A percentile compares a stretch with the other conserved stretches of the same genome.
These are phyloP conservation scores for Rubroboletus satanas DNA, from an alignment of 768 basidiomycete genomes.

Conservation along the genomic window DNA sequence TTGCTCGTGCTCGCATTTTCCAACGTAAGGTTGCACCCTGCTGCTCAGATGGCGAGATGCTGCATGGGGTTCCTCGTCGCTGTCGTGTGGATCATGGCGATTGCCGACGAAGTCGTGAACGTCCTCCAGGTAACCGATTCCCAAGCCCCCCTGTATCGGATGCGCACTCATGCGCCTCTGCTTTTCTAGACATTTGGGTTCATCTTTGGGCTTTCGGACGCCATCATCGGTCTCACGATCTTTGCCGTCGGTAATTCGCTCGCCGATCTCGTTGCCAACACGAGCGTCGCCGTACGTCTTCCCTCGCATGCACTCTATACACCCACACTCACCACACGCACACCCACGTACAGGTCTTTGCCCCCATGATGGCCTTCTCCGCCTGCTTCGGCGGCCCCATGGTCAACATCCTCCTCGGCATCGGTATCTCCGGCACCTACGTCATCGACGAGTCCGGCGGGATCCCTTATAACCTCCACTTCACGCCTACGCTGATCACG, in stretches of 20 bases:
- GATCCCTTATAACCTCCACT: slow-evolving; percentile 66
- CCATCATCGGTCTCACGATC: slow-evolving; percentile 94
- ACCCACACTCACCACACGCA: background rate
- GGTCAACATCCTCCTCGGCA: slow-evolving; percentile 87
- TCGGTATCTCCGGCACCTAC: slow-evolving; percentile 89
- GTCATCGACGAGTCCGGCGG: slow-evolving; percentile 58
- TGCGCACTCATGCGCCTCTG: background rate
- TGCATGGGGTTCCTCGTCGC: slow-evolving; percentile 89
- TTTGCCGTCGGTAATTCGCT: slow-evolving; percentile 96
- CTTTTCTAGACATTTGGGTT: slow-evolving; percentile 75
- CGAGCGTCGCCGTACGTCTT: slow-evolving; percentile 80
- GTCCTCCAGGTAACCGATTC: slow-evolving; percentile 66
- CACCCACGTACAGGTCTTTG: slow-evolving; percentile 55
- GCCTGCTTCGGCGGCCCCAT: slow-evolving; percentile 93
- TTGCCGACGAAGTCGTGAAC: slow-evolving; percentile 92
- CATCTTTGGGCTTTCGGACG: slow-evolving; percentile 93
- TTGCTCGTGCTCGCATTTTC: slow-evolving; percentile 57
- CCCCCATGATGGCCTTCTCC: slow-evolving; percentile 91
- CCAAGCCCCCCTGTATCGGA: background rate
- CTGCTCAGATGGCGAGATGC: slow-evolving; percentile 68
- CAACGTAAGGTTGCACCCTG: slow-evolving; percentile 52
- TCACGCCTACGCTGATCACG: slow-evolving; percentile 80
- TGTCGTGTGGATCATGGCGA: slow-evolving; percentile 97
- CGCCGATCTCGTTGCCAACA: slow-evolving; percentile 95
- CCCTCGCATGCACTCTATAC: background rate